Evolutionary conservation across 2,329 filamentous ascomycete genomes (phyloP), one percentile per base, ranked within the genome.

Genomic region (Thyridium curvatum): DNA sequence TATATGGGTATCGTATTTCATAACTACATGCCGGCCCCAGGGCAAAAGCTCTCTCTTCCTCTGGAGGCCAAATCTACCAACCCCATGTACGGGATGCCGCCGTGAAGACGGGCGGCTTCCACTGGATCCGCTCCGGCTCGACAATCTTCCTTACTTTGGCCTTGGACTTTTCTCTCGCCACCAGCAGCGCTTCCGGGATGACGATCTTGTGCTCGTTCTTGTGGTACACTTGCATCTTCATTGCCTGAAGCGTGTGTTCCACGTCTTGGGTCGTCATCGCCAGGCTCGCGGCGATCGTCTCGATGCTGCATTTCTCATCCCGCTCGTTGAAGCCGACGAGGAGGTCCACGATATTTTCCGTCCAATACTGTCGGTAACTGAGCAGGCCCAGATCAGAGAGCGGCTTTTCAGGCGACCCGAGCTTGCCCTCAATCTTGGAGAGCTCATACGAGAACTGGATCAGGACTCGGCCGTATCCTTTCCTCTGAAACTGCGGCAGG

Each of bases 261-360:
- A 98, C 91, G 58, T 98, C 93, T 53, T 89, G 88, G 6, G 89
- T 90, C n/a, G 91, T 97, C 91, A 98, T 97, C 3, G 90, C 85
- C 8, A 93, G 79, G 28, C 79, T 63, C 6, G 76, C 71, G 1
- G 88, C 90, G 38, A 98, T 77, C 36, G 86, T 79, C 52, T 96
- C 90, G 39, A 97, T 90, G 41, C 85, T 94, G 39, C 86, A 83
- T 54, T 80, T 82, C 12, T 83, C 79, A 8, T 80, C 78, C 14
- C 71, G 66, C 44, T 84, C 82, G 43, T 82, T 82, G 36, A 74
- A 75, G 35, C 83, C 82, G 34, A 94, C 66, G n/a, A 98, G 71
- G 12, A 94, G 60, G 43, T 96, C 90, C 4, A 97, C 75, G 29
- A 98, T 86, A 35, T 88, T 89, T 60, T 98, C 93, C 21, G 90